phyloP scores from a whole-genome alignment of 352 stramenopile genomes.

The Phytophthora litchii region DNA sequence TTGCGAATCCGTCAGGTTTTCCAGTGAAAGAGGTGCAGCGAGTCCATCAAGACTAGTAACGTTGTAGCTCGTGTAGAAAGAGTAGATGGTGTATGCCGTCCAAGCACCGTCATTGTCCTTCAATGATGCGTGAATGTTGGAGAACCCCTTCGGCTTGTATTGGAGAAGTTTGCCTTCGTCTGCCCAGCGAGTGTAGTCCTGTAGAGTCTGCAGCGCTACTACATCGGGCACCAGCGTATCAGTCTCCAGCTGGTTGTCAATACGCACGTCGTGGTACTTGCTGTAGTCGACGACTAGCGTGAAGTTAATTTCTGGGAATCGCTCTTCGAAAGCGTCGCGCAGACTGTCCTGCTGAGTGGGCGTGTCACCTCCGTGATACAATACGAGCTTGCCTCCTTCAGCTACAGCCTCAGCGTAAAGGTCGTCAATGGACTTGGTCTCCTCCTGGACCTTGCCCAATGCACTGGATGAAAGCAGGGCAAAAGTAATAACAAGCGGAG shows the following conservation, averaged over 20 bases:
- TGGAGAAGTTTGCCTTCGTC: constrained; percentile 41
- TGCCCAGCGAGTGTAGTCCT: constrained; percentile 51
- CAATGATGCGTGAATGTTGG: constrained; percentile 49
- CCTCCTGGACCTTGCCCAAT: constrained; percentile 23
- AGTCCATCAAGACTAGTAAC: constrained; percentile 19
- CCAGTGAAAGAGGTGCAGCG: constrained; percentile 15
- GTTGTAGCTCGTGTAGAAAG: constrained; percentile 49
- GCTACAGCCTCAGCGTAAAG: constrained; percentile 47
- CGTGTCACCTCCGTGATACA: constrained; percentile 49
- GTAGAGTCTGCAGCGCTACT: constrained; percentile 50
- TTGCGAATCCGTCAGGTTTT: constrained; percentile 36
- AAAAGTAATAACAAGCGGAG: constrained; percentile 2
- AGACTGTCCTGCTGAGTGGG: constrained; percentile 34
- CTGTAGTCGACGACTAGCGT: constrained; percentile 64
- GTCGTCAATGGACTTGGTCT: constrained; percentile 49
- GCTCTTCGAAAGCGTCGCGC: constrained; percentile 24
- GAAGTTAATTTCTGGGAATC: constrained; percentile 64
- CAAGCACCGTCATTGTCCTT: constrained; percentile 37
- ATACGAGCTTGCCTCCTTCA: constrained; percentile 55
- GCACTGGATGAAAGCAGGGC: constrained; percentile 8
- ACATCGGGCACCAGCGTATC: constrained; percentile 47
- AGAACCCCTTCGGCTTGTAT: constrained; percentile 59
- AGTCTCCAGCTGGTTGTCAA: constrained; percentile 66
- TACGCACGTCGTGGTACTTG: constrained; percentile 61
- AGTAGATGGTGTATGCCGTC: constrained; percentile 41